Base-by-base conservation (phyloP, 2,329 filamentous ascomycete genomes). In the Pestalotiopsis sp. region DNA sequence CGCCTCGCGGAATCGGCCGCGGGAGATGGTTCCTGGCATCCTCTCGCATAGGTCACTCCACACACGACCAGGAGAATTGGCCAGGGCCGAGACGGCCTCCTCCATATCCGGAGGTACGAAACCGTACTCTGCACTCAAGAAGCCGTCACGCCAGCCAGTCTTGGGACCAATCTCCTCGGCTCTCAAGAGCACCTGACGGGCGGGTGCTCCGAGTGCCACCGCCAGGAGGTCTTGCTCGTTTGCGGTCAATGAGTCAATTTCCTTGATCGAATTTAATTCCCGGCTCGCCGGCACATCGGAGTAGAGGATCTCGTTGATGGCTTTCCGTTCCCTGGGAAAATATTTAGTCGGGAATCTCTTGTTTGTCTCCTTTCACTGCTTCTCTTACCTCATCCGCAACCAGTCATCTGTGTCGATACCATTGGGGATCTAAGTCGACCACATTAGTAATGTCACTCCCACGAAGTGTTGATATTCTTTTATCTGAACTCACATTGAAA, bases 11-110 rank as follows among this genome's bases (percentile, higher is more conserved):
- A 86, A 84, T n/a, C 84, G 81, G 1, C 86, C 85, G 63, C 85
- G 77, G 1, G 84, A 81, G 1, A 85, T 81, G 61, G 84, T 85
- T 0, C 85, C 86, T 0, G 85, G 85, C 82, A 87, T 87, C 2
- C 85, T 78, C 73, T 86, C 84, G 68, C 84, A 86, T 0, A 87
- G 78, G 69, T 87, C 85, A 3, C 84, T 84, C 86, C 86, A 88
- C 17, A 87, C 81, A n/a, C 85, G 78, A 0, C 86, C 85, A 0
- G 85, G 84, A 0, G 84, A 86, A 69, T 79, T 82, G 38, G 81
- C 83, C 17, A 83, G 78, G 4, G 84, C 85, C 4, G 81, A 83
- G 1, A 81, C 81, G 0, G 85, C 78, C 68, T 85, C 85, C 69
- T 85, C 84, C 13, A 85, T 83, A 69, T 87, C 85, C 1, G 82